A percentile compares a stretch with the other conserved stretches of the same genome.
These are phyloP conservation scores for Fraxinus xanthoxyloides DNA, from an alignment of 305 asterid species.

Conservation along the genomic window DNA sequence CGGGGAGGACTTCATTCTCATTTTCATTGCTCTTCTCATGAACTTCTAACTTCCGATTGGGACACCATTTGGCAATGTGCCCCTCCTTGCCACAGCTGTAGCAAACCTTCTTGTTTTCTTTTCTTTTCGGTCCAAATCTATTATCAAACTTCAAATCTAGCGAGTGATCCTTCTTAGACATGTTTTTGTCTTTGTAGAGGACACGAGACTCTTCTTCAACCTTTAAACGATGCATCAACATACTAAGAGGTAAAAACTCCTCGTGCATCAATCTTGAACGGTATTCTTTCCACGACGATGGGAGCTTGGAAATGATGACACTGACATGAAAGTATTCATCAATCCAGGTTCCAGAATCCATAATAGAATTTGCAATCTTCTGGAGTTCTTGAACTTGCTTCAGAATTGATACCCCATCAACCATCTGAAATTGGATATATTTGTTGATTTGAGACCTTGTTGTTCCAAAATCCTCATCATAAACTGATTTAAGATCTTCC, in stretches of 20 bases:
- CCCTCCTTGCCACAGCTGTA: conserved; percentile 51
- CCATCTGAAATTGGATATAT: conserved; percentile 64
- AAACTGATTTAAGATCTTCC: conserved; percentile 55
- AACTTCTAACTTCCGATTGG: conserved; percentile 16
- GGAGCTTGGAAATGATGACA: conserved; percentile 65
- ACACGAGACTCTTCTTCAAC: conserved; percentile 55
- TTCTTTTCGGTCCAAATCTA: conserved; percentile 26
- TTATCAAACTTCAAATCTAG: conserved; percentile 23
- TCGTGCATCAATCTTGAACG: conserved; percentile 54
- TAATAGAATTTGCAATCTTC: conserved; percentile 44
- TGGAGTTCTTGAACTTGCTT: conserved; percentile 64
- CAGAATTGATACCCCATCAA: conserved; percentile 55
- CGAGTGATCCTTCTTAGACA: conserved; percentile 17
- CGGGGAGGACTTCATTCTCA: conserved; percentile 3
- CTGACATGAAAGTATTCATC: conserved; percentile 64
- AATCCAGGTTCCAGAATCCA: conserved; percentile 54
- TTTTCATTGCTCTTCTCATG: conserved; percentile 10
- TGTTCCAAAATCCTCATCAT: conserved; percentile 69
- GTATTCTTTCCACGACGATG: conserved; percentile 66
- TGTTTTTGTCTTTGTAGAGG: conserved; percentile 22
- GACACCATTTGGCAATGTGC: conserved; percentile 48
- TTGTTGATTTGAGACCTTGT: conserved; percentile 55
- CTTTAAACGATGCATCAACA: conserved; percentile 48
- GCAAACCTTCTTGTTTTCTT: conserved; percentile 39
- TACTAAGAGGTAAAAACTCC: conserved; percentile 40